Percentiles rank a stretch among this genome's conserved stretches.
These are phyloP conservation scores for Alloteropsis semialata DNA, from an alignment of 176 grass and related monocot genomes.

Conservation along the genomic window DNA sequence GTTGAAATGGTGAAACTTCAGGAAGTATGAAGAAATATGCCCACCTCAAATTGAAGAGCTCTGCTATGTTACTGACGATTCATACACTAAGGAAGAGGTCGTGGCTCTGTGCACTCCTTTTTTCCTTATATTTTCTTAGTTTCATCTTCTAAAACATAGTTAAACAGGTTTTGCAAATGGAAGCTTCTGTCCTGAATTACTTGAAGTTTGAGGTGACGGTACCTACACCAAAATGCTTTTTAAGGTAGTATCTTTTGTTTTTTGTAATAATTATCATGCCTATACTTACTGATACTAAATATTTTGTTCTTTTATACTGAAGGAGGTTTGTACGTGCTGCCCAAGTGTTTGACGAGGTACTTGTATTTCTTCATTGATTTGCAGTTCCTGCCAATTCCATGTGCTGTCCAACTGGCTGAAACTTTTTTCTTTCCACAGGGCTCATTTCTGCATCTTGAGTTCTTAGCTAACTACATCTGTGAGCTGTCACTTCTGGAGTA, in stretches of 20 bases:
- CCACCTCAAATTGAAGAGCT: slow-evolving; percentile 85
- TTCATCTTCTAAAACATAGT: not conserved
- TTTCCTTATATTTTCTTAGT: not conserved
- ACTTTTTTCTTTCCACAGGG: slow-evolving; percentile 36
- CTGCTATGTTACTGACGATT: slow-evolving; percentile 89
- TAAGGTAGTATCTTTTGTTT: slow-evolving; percentile 52
- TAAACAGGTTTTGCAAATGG: slow-evolving; percentile 79
- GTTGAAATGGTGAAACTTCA: slow-evolving; percentile 37
- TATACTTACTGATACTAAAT: slow-evolving; percentile 3
- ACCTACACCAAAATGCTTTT: slow-evolving; percentile 78
- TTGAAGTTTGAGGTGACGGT: slow-evolving; percentile 91
- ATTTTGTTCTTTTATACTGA: slow-evolving; percentile 1
- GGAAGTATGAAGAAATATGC: slow-evolving; percentile 96
- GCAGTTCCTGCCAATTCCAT: not conserved
- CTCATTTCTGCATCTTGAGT: slow-evolving; percentile 70
- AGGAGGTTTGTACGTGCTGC: slow-evolving; percentile 72
- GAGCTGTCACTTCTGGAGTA: slow-evolving; percentile 93
- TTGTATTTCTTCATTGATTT: slow-evolving; percentile 31
- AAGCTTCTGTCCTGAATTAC: slow-evolving; percentile 66
- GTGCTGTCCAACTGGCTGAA: slow-evolving; percentile 4
- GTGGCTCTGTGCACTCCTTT: not conserved
- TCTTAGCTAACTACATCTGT: slow-evolving; percentile 76
- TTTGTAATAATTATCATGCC: not conserved
- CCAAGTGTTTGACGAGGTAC: slow-evolving; percentile 74
- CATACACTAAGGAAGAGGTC: slow-evolving; percentile 84